These are phyloP conservation scores for Coleophoma crateriformis DNA, from an alignment of 2,329 filamentous ascomycete genomes.

Conservation along the genomic window DNA sequence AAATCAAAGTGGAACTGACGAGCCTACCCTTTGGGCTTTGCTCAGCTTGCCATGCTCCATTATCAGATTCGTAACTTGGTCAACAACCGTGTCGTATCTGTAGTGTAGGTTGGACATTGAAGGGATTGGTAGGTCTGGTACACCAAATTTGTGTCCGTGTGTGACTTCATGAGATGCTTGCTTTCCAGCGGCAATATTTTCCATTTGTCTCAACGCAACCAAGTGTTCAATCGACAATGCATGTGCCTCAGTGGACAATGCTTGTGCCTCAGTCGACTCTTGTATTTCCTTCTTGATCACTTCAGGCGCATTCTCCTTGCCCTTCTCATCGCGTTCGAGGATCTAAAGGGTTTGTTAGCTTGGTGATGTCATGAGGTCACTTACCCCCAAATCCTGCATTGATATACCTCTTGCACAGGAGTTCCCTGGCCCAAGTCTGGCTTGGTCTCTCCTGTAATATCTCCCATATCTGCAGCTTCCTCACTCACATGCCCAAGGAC, in stretches of 20 bases:
- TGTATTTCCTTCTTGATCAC: conserved; percentile 56
- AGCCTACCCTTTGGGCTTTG: conserved; percentile 73
- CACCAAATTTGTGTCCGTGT: conserved; percentile 57
- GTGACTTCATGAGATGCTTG: conserved; percentile 12
- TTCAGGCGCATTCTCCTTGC: conserved; percentile 57
- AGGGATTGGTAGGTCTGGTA: conserved; percentile 63
- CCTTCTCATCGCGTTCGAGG: conserved; percentile 55
- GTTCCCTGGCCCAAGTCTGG: conserved; percentile 62
- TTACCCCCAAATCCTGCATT: conserved; percentile 4
- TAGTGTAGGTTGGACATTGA: conserved; percentile 61
- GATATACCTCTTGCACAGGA: conserved; percentile 57
- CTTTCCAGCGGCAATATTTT: conserved; percentile 19
- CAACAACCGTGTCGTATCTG: conserved; percentile 78
- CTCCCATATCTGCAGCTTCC: conserved; percentile 55
- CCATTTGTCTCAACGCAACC: conserved; percentile 22
- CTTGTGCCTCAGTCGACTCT: conserved; percentile 23
- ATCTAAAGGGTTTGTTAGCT: conserved; percentile 38
- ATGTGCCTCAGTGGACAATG: conserved; percentile 25
- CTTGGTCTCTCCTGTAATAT: conserved; percentile 48
- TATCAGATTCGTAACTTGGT: conserved; percentile 83
- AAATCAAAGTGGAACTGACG: conserved; percentile 13
- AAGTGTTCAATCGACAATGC: conserved; percentile 25
- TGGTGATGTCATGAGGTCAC: conserved; percentile 11
- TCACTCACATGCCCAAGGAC: conserved; percentile 55
- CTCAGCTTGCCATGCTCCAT: conserved; percentile 91